phyloP scores from a whole-genome alignment of 2,329 filamentous ascomycete genomes.

The Stagonosporopsis tanaceti region DNA sequence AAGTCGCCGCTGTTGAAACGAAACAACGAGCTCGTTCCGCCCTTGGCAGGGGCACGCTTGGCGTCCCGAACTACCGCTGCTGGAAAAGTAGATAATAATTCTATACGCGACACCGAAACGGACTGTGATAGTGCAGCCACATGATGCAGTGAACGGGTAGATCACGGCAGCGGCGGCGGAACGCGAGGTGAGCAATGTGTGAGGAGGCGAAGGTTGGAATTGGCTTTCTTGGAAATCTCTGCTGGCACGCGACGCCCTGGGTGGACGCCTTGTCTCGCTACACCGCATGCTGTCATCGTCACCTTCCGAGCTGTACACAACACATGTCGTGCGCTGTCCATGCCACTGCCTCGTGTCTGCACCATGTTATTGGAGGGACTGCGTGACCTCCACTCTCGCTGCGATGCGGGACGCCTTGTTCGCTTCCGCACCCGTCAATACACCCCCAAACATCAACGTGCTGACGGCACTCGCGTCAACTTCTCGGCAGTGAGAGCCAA shows the following conservation, averaged over 20 bases:
- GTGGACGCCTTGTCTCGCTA: neutral
- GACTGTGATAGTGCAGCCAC: constrained; percentile 6
- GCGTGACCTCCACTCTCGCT: constrained; percentile 14
- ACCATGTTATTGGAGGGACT: constrained; percentile 15
- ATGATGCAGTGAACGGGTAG: constrained; percentile 3
- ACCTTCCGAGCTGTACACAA: constrained; percentile 4
- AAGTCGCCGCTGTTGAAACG: constrained; percentile 15
- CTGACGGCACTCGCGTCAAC: constrained; percentile 6
- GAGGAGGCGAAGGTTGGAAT: constrained; percentile 1
- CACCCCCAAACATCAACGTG: constrained; percentile 11
- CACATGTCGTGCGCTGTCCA: constrained; percentile 9
- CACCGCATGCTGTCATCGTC: neutral
- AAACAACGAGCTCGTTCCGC: constrained; percentile 12
- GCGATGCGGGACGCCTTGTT: constrained; percentile 12
- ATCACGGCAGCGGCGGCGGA: constrained; percentile 9
- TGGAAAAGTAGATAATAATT: constrained; percentile 6
- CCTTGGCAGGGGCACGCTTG: constrained; percentile 22
- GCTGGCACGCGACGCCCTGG: neutral
- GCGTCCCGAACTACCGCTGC: neutral
- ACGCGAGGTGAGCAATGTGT: neutral
- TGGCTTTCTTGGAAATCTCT: constrained; percentile 5
- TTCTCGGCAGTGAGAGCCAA: constrained; percentile 15
- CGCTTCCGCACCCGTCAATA: constrained; percentile 9
- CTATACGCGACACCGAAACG: neutral
- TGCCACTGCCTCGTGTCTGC: constrained; percentile 22